Evolutionary conservation across 1,284 basidiomycete genomes (phyloP).

Genomic region (Austroboletus niveus): DNA sequence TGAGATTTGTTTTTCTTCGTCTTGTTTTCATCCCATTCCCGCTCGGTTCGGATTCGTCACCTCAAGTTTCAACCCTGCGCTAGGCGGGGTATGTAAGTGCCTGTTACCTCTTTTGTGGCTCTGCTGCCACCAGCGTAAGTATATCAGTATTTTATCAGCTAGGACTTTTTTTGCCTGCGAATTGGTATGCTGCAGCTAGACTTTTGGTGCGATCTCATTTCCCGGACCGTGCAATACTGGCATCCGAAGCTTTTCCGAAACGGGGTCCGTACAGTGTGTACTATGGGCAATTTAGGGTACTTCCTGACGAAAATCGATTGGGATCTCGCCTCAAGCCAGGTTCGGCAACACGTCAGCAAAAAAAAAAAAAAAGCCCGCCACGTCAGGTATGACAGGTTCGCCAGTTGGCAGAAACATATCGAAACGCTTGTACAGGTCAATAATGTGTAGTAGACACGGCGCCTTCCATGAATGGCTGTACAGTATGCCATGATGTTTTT

Average conservation of each 20-base stretch:
- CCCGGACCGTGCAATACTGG: not conserved
- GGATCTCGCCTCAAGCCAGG: constrained; percentile 18
- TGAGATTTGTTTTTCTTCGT: constrained; percentile 29
- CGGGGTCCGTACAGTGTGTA: not conserved
- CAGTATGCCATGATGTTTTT: not conserved
- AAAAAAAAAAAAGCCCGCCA: constrained; percentile 18
- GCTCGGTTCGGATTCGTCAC: constrained; percentile 21
- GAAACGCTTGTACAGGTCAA: not conserved
- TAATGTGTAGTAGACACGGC: not conserved
- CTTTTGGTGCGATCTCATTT: constrained; percentile 5
- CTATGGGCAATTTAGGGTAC: not conserved
- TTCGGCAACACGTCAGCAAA: constrained; percentile 19
- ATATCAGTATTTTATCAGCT: constrained; percentile 36
- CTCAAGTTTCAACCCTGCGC: constrained; percentile 31
- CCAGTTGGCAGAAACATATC: not conserved
- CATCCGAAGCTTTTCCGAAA: not conserved
- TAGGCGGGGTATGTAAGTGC: constrained; percentile 38
- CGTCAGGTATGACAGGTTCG: constrained; percentile 13
- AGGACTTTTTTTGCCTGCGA: constrained; percentile 5
- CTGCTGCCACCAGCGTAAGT: constrained; percentile 32
- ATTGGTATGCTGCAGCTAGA: constrained; percentile 5
- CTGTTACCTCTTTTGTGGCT: constrained; percentile 25
- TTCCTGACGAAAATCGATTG: constrained; percentile 1
- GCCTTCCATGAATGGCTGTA: not conserved
- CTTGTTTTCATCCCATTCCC: constrained; percentile 18